phyloP scores from a whole-genome alignment of 192 early-diverging fungal genomes.

The Phycomyces blakesleeanus region DNA sequence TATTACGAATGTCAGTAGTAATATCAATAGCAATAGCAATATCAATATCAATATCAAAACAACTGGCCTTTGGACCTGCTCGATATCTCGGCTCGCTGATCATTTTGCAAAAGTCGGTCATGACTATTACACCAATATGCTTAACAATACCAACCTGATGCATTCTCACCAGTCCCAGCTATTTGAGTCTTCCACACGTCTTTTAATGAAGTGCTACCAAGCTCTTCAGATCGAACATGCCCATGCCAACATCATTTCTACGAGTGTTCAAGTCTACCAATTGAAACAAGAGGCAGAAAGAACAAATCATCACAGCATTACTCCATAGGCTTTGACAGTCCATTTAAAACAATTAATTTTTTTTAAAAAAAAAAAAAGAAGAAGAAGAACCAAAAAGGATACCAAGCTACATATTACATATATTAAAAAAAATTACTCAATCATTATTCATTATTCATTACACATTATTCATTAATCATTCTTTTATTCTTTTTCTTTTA shows the following conservation, averaged over 20 bases:
- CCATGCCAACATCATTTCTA: slow-evolving; percentile 9
- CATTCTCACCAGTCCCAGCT: slow-evolving; percentile 15
- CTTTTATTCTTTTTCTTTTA: background rate
- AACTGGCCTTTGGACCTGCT: slow-evolving; percentile 11
- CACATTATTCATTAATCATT: too few relatives aligned
- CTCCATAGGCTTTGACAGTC: too few relatives aligned
- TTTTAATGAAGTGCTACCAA: slow-evolving; percentile 9
- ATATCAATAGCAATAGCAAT: background rate
- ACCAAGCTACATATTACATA: too few relatives aligned
- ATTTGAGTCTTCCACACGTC: slow-evolving; percentile 14
- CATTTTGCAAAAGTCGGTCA: slow-evolving; percentile 21
- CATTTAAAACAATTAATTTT: too few relatives aligned
- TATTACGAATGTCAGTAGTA: too few relatives aligned
- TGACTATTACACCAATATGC: slow-evolving; percentile 16
- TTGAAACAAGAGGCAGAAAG: background rate
- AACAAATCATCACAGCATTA: too few relatives aligned
- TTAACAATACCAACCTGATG: slow-evolving; percentile 19
- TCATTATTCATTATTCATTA: too few relatives aligned
- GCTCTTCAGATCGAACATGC: slow-evolving; percentile 20
- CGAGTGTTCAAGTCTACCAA: slow-evolving; percentile 1
- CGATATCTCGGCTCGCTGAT: slow-evolving; percentile 9
- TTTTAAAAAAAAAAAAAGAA: background rate
- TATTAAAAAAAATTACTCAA: too few relatives aligned
- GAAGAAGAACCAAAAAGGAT: background rate
- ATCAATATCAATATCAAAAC: background rate